Base-by-base conservation (phyloP, 2,329 filamentous ascomycete species). In the Monosporascus sp. region DNA sequence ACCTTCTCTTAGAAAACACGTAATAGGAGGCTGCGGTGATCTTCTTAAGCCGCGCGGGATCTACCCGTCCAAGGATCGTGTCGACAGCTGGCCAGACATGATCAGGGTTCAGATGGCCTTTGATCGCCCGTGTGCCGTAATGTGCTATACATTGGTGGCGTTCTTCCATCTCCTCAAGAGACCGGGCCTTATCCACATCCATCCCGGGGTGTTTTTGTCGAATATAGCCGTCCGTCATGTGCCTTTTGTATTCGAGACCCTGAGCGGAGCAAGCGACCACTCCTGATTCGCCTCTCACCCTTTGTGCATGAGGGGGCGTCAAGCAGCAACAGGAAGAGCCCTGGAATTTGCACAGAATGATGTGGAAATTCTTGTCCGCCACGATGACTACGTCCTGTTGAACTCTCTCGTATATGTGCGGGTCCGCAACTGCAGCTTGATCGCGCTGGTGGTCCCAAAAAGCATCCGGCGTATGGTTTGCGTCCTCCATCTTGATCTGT, bases 81-180 rank as follows among this genome's bases (percentile, higher is more conserved):
- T 54, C 52, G 15, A 20, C 4, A 15, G 55, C 52, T 18, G 9
- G 15, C 11, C 17, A 46, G 8, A 48, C n/a, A 6, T 46, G 9
- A 31, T 51, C 44, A 17, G 52, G 52, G 35, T 51, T 53, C 8
- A 15, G 5, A 28, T 40, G 26, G 15, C 52, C 38, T 6, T 51
- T 41, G 22, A 22, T 53, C 4, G 49, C 52, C 54, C 54, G 52
- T 6, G 43, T 50, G 17, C 52, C 54, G 26, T 56, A 54, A 18
- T 52, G 51, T 9, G 50, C 52, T 11, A 54, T 49, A 20, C 49
- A 56, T 38, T 50, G 51, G n/a, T 41, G 38, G 20, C 46, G 54
- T 24, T 52, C 14, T 20, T 54, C 46, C 3, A 56, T 48, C 46
- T 54, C 49, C 26, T 56, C 28, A 7, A 54, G 14, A 3, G 49